phyloP scores from a whole-genome alignment of 345 rosid species.

The Lepidium sativum region DNA sequence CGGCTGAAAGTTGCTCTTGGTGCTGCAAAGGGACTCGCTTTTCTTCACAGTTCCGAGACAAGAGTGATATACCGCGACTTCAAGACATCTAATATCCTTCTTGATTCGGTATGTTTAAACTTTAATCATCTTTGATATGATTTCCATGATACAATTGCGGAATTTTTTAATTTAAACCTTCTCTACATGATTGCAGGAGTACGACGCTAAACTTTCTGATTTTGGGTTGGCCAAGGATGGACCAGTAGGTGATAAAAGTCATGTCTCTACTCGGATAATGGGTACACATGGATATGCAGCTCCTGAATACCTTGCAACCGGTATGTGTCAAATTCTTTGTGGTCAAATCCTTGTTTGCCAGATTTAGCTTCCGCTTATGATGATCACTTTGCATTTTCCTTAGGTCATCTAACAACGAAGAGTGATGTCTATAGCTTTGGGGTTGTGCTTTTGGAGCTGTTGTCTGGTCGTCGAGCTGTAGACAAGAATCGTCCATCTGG shows the following conservation, averaged over 20 bases:
- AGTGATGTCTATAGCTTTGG: constrained; percentile 97
- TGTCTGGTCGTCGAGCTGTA: constrained; percentile 94
- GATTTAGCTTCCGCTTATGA: constrained; percentile 57
- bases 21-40: constrained; percentile 95
- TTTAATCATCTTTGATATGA: not conserved
- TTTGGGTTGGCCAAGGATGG: constrained; percentile 95
- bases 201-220: constrained; percentile 87
- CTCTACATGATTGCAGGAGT: constrained; percentile 37
- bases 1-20: constrained; percentile 87
- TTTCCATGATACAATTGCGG: not conserved
- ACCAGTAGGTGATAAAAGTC: constrained; percentile 78
- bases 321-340: constrained; percentile 25
- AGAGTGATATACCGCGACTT: constrained; percentile 97
- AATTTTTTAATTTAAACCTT: not conserved
- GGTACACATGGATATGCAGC: constrained; percentile 96
- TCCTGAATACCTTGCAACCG: constrained; percentile 90
- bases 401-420: constrained; percentile 89
- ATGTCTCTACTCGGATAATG: constrained; percentile 84
- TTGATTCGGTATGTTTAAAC: constrained; percentile 63
- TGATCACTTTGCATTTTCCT: not conserved
- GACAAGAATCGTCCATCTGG: constrained; percentile 89
- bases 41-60: constrained; percentile 83
- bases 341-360: not conserved
- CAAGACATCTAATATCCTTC: constrained; percentile 90
- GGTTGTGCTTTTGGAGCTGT: constrained; percentile 84